A percentile compares a stretch with the other conserved stretches of the same genome.
Conservation (phyloP, 2,329 filamentous ascomycete species). For the Gaeumannomyces tritici region DNA sequence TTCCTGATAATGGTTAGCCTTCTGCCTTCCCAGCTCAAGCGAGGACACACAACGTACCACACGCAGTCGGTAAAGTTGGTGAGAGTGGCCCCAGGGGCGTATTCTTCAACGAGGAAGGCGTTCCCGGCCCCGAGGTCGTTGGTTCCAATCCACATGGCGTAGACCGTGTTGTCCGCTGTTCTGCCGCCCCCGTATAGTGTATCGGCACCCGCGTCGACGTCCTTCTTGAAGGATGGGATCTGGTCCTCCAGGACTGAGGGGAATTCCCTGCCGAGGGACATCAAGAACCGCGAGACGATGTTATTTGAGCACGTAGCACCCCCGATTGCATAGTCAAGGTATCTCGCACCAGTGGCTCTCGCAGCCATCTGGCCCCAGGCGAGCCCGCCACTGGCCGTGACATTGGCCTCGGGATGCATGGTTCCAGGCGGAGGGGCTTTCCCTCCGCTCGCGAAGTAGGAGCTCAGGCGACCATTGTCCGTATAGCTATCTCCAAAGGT, state of each 20-base stretch:
- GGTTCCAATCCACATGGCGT: constrained; percentile 71
- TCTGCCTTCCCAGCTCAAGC: background rate
- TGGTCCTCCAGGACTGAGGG: constrained; percentile 56
- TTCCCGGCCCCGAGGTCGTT: constrained; percentile 59
- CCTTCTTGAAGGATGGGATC: constrained; percentile 45
- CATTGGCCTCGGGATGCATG: constrained; percentile 32
- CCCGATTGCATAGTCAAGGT: constrained; percentile 61
- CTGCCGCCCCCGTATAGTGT: constrained; percentile 30
- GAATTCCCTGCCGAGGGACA: constrained; percentile 41
- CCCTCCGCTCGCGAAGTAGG: constrained; percentile 50
- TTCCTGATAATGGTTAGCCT: background rate
- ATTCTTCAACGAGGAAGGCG: constrained; percentile 57
- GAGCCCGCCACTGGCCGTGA: constrained; percentile 54
- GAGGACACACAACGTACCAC: constrained; percentile 35
- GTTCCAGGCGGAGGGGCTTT: constrained; percentile 52
- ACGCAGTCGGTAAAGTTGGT: constrained; percentile 59
- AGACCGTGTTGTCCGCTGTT: constrained; percentile 53
- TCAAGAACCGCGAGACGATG: constrained; percentile 47
- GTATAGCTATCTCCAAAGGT: constrained; percentile 71
- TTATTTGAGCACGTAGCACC: constrained; percentile 66
- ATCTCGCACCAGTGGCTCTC: constrained; percentile 43
- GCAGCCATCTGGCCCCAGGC: constrained; percentile 61
- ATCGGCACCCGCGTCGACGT: constrained; percentile 24
- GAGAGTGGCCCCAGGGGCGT: constrained; percentile 49
- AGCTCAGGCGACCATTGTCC: constrained; percentile 57